phyloP scores from a whole-genome alignment of 2,329 filamentous ascomycete species.

The Trichophaea hybrida region DNA sequence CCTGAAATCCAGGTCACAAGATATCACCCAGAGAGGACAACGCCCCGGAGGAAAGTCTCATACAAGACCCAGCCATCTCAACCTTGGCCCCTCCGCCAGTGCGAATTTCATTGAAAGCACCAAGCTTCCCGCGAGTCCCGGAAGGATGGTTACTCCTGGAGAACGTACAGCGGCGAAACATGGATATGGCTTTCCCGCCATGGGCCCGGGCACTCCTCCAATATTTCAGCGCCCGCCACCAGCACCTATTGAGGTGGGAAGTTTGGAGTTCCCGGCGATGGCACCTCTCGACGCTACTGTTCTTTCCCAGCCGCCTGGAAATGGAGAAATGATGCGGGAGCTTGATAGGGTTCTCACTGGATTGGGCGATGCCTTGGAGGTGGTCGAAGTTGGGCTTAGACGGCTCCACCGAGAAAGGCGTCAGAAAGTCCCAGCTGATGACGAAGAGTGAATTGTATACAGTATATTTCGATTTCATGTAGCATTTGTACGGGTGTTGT shows the following conservation, averaged over 20 bases:
- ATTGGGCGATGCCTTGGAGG: slow-evolving; percentile 20
- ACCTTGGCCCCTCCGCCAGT: slow-evolving; percentile 11
- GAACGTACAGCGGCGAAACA: no score
- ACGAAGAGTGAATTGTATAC: background rate
- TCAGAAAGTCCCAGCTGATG: background rate
- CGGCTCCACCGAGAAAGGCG: slow-evolving; percentile 4
- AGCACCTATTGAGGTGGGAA: background rate
- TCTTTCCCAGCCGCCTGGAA: slow-evolving; percentile 10
- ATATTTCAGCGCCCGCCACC: background rate
- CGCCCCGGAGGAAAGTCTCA: slow-evolving; percentile 1
- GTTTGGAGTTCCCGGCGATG: slow-evolving; percentile 12
- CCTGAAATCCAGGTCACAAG: slow-evolving; percentile 17
- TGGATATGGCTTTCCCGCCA: no score
- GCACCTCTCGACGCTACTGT: slow-evolving; percentile 19
- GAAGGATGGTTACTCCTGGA: background rate
- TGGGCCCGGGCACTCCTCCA: no score
- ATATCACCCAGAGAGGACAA: slow-evolving; percentile 12
- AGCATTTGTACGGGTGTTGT: no score
- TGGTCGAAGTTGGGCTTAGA: slow-evolving; percentile 22
- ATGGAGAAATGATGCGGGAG: slow-evolving; percentile 15
- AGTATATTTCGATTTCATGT: no score
- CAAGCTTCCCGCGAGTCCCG: background rate
- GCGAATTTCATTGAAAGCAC: background rate
- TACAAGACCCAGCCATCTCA: slow-evolving; percentile 17
- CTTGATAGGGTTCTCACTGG: slow-evolving; percentile 20